Conservation (phyloP, 2,329 filamentous ascomycete species). For the Pseudogymnoascus verrucosus region DNA sequence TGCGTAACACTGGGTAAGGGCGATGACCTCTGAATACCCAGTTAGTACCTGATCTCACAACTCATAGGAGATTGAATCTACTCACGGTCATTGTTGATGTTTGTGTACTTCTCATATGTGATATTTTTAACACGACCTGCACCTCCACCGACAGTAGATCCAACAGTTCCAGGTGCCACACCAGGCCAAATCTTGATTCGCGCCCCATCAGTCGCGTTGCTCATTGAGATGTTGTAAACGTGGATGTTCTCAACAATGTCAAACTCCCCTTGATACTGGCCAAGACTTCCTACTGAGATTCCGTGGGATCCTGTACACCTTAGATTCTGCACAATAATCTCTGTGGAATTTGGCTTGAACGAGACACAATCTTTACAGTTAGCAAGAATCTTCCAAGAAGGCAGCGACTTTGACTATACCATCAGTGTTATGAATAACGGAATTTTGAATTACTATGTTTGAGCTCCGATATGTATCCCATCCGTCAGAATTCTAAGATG, state of each 20-base stretch:
- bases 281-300: slow-evolving; percentile 51
- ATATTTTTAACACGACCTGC: slow-evolving; percentile 52
- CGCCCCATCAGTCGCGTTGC: slow-evolving; percentile 47
- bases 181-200: slow-evolving; percentile 56
- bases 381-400: slow-evolving; percentile 15
- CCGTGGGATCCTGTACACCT: slow-evolving; percentile 54
- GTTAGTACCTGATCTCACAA: not conserved
- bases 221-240: slow-evolving; percentile 40
- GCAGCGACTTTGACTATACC: slow-evolving; percentile 19
- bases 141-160: slow-evolving; percentile 51
- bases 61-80: not conserved
- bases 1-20: slow-evolving; percentile 47
- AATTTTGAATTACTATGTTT: slow-evolving; percentile 57
- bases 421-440: slow-evolving; percentile 52
- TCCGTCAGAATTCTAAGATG: slow-evolving; percentile 51
- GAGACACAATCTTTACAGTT: slow-evolving; percentile 44
- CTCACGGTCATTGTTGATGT: slow-evolving; percentile 46
- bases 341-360: slow-evolving; percentile 55
- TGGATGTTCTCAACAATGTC: slow-evolving; percentile 53
- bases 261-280: slow-evolving; percentile 46
- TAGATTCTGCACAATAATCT: slow-evolving; percentile 50
- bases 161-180: slow-evolving; percentile 37
- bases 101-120: slow-evolving; percentile 48
- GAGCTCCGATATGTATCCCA: slow-evolving; percentile 53
- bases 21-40: slow-evolving; percentile 12